Percentiles rank a stretch among this genome's conserved stretches.
These are phyloP conservation scores for Claviceps citrina DNA, from an alignment of 2,329 filamentous ascomycete species.

Conservation along the genomic window DNA sequence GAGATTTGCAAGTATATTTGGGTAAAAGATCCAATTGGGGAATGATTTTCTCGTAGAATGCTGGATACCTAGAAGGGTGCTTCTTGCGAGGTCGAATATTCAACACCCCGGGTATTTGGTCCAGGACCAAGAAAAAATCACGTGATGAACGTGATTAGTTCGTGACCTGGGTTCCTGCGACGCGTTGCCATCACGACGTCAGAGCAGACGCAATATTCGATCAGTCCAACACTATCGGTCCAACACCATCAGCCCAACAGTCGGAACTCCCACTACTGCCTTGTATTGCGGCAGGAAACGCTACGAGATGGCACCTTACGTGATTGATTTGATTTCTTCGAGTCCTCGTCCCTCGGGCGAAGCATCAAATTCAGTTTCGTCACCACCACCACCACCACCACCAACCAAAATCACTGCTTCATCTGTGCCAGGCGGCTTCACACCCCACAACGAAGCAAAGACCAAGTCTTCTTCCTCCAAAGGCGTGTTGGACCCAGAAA, in stretches of 20 bases:
- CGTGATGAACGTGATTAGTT: neutral
- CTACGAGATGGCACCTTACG: slow-evolving; percentile 16
- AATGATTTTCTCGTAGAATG: neutral
- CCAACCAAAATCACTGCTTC: neutral
- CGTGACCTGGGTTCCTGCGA: neutral
- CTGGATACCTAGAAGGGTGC: too few relatives aligned
- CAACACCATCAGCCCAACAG: too few relatives aligned
- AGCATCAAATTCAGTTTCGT: neutral
- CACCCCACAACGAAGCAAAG: neutral
- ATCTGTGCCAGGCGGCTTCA: neutral
- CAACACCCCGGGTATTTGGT: too few relatives aligned
- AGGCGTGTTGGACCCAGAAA: neutral
- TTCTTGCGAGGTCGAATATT: too few relatives aligned
- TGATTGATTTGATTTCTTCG: slow-evolving; percentile 24
- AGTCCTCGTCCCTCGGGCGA: slow-evolving; percentile 14
- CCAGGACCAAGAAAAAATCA: too few relatives aligned
- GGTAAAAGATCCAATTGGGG: too few relatives aligned
- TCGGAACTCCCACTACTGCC: too few relatives aligned
- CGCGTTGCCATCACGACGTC: neutral
- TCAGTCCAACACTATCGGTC: too few relatives aligned
- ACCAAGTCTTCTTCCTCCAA: neutral
- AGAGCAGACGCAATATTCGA: neutral
- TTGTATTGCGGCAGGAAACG: neutral
- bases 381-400: too few relatives aligned
- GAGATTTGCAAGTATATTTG: too few relatives aligned